Percentiles rank a stretch among this genome's conserved stretches.
These are phyloP conservation scores for Yueomyces sp. DNA, from an alignment of 1,139 yeast genomes.

Conservation along the genomic window DNA sequence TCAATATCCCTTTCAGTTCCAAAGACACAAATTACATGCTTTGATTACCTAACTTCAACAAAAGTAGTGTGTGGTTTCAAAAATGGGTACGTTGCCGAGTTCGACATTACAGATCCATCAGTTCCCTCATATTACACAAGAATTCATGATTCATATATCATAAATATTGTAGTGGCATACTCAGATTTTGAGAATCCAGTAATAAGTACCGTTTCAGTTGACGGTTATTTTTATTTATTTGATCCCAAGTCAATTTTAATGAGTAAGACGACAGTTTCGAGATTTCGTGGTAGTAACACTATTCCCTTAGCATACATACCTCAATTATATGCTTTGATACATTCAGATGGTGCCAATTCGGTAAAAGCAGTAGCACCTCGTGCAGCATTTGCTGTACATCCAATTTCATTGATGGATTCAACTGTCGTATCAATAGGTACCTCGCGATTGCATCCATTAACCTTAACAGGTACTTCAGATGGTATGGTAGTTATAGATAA, in stretches of 20 bases:
- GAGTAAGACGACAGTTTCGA: constrained; percentile 24
- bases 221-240: constrained; percentile 30
- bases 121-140: constrained; percentile 38
- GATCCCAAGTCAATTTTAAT: constrained; percentile 32
- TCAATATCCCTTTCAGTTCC: constrained; percentile 18
- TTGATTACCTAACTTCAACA: constrained; percentile 41
- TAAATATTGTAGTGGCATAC: constrained; percentile 32
- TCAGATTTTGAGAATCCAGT: constrained; percentile 29
- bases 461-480: constrained; percentile 48
- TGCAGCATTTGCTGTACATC: constrained; percentile 25
- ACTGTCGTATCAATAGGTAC: constrained; percentile 29
- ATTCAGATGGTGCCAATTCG: constrained; percentile 31
- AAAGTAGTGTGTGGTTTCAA: constrained; percentile 48
- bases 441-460: constrained; percentile 45
- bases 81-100: constrained; percentile 60
- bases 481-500: constrained; percentile 40
- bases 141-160: constrained; percentile 39
- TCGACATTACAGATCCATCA: constrained; percentile 27
- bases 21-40: constrained; percentile 33
- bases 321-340: constrained; percentile 28
- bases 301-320: constrained; percentile 28
- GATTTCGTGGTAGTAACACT: constrained; percentile 26
- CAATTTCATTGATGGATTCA: constrained; percentile 29
- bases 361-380: constrained; percentile 28
- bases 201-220: constrained; percentile 37